Conservation (phyloP, 169 alveolate genomes). For the Eimeria falciformis region DNA sequence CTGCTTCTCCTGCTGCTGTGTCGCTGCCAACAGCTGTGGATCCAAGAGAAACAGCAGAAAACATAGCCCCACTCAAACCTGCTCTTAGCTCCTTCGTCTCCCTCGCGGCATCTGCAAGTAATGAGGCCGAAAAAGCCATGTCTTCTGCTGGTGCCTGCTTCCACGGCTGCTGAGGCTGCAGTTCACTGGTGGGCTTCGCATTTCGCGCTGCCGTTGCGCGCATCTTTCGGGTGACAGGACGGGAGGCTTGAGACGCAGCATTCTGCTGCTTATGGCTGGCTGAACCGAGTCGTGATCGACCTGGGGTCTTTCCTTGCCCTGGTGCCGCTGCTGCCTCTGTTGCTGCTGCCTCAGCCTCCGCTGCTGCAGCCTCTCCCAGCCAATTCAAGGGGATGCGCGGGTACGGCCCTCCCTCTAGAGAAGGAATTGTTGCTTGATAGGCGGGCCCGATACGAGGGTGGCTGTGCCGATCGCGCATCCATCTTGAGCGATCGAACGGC, state of each 20-base stretch:
- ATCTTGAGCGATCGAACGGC: slow-evolving; percentile 54
- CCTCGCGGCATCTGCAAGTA: slow-evolving; percentile 14
- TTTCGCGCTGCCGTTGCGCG: not conserved
- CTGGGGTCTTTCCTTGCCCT: not conserved
- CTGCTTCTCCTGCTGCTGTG: not conserved
- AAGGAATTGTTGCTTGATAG: slow-evolving; percentile 58
- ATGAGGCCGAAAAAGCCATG: not conserved
- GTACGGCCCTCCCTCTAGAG: not conserved
- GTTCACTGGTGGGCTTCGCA: not conserved
- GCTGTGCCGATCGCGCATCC: slow-evolving; percentile 51
- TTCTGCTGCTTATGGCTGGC: not conserved
- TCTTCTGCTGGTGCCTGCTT: slow-evolving; percentile 10
- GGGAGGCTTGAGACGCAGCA: not conserved
- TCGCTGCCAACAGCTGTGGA: not conserved
- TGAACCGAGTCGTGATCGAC: not conserved
- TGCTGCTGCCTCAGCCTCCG: slow-evolving; percentile 14
- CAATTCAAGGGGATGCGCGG: slow-evolving; percentile 42
- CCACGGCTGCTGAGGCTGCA: slow-evolving; percentile 26
- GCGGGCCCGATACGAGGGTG: slow-evolving; percentile 68
- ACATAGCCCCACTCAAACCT: not conserved
- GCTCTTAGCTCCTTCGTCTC: not conserved
- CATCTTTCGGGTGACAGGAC: slow-evolving; percentile 14
- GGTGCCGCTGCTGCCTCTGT: not conserved
- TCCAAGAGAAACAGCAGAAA: not conserved
- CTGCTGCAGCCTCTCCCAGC: slow-evolving; percentile 44